These are phyloP conservation scores for Trichoderma virens DNA, from an alignment of 495 filamentous ascomycete genomes.

Conservation along the genomic window DNA sequence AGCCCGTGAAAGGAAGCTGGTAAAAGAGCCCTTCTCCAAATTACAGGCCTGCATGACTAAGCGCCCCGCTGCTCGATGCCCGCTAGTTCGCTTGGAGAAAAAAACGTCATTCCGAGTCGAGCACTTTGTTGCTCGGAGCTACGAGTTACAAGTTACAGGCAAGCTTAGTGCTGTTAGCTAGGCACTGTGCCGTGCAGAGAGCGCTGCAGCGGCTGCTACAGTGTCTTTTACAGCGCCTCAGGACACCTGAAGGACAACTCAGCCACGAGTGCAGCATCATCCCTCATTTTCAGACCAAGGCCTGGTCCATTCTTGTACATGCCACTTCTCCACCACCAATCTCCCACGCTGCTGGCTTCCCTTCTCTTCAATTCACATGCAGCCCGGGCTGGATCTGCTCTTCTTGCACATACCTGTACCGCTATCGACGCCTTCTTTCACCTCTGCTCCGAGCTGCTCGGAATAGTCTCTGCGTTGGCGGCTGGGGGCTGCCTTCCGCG, in stretches of 20 bases:
- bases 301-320: background rate
- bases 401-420: background rate
- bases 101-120: background rate
- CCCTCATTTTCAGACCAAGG: background rate
- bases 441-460: background rate
- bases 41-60: background rate
- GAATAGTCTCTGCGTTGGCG: background rate
- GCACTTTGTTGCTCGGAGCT: too few relatives aligned
- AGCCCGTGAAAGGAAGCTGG: background rate
- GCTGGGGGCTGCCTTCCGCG: background rate
- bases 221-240: background rate
- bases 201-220: background rate
- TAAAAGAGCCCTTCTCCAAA: too few relatives aligned
- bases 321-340: slow-evolving; percentile 8
- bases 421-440: background rate
- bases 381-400: background rate
- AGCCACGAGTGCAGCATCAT: background rate
- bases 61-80: background rate
- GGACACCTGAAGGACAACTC: background rate
- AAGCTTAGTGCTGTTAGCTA: background rate
- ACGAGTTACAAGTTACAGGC: too few relatives aligned
- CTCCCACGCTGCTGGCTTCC: background rate
- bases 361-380: slow-evolving; percentile 2
- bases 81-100: background rate
- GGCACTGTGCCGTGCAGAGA: background rate